Percentiles rank a stretch among this genome's conserved stretches.
Evolutionary conservation across 441 rosid species (phyloP).

Genomic region (Erodium trifolium): DNA sequence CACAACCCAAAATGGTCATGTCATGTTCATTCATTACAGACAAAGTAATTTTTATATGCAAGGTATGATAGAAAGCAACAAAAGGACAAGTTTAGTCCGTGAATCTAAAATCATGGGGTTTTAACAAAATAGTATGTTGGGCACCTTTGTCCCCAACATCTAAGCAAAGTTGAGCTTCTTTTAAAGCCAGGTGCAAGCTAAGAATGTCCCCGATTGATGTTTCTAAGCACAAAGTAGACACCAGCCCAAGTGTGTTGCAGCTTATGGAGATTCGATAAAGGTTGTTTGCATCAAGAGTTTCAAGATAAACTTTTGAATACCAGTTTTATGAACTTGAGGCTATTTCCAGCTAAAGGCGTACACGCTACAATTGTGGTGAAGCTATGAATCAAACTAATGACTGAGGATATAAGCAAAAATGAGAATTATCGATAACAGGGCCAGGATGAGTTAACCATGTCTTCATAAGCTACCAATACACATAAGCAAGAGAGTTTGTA

Average conservation of each 20-base stretch:
- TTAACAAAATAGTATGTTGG: not conserved
- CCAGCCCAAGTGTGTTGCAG: not conserved
- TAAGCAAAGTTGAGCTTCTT: no score
- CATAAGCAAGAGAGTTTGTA: not conserved
- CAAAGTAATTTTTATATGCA: not conserved
- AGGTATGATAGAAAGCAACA: not conserved
- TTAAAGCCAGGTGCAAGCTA: not conserved
- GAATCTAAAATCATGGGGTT: not conserved
- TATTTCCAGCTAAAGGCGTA: not conserved
- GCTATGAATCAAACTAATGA: constrained; percentile 7
- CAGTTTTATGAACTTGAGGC: not conserved
- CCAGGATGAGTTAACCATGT: not conserved
- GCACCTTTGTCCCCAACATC: no score
- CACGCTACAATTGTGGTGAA: not conserved
- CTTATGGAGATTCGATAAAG: no score
- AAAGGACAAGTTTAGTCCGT: not conserved
- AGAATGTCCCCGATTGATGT: not conserved
- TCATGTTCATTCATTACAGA: not conserved
- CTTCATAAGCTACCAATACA: not conserved
- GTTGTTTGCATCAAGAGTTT: no score
- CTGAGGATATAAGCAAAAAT: not conserved
- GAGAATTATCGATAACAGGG: not conserved
- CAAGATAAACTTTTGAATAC: no score
- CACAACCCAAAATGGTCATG: not conserved
- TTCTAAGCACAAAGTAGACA: not conserved